Conservation (phyloP, 306 rosid species). For the Trichosanthes cucumerina region DNA sequence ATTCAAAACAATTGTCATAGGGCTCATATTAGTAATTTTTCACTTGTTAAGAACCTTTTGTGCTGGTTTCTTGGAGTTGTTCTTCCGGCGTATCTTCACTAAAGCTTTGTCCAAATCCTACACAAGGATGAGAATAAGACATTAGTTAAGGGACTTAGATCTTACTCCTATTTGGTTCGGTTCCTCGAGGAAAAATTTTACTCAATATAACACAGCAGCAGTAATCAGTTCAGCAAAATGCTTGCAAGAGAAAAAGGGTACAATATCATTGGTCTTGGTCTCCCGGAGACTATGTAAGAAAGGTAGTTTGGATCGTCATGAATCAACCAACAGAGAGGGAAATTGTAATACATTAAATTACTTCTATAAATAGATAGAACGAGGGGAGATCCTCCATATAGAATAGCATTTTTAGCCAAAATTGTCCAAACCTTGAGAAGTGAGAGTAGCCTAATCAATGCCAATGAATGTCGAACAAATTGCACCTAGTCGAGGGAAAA, state of each 20-base stretch:
- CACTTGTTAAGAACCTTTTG: slow-evolving; percentile 13
- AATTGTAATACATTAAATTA: too few species aligned
- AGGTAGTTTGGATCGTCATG: too few species aligned
- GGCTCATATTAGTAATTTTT: background rate
- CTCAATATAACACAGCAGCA: background rate
- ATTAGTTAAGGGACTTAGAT: background rate
- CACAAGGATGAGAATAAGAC: slow-evolving; percentile 2
- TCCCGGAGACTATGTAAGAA: too few species aligned
- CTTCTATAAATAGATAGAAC: background rate
- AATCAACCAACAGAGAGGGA: too few species aligned
- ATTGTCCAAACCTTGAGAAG: background rate
- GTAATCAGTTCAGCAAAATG: background rate
- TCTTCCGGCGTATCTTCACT: slow-evolving; percentile 79
- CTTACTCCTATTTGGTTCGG: background rate
- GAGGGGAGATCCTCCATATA: background rate
- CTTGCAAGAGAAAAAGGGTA: background rate
- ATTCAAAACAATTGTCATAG: background rate
- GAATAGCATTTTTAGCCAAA: background rate
- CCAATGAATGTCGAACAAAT: background rate
- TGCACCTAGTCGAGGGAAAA: background rate
- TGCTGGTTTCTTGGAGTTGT: slow-evolving; percentile 73
- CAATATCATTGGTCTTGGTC: background rate
- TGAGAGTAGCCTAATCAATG: background rate
- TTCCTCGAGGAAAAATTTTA: background rate
- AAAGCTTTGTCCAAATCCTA: slow-evolving; percentile 70